Evolutionary conservation across 176 grass and related monocot genomes (phyloP).

Genomic region (Aegilops umbellulata): DNA sequence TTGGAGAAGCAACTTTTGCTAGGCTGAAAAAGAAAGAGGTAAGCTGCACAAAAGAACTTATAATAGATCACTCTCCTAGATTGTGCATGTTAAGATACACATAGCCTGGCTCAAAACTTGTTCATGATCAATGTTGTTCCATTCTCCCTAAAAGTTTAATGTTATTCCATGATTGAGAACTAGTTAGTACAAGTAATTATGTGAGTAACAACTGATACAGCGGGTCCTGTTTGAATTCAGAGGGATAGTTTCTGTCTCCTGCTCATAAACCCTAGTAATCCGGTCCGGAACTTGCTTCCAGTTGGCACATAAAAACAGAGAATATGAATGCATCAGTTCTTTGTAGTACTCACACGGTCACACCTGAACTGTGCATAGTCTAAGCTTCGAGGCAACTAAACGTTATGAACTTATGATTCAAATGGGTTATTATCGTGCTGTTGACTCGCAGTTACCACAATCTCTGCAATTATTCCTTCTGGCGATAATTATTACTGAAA

Average conservation of each 20-base stretch:
- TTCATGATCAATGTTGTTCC: neutral
- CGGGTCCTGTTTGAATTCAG: neutral
- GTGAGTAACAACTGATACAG: neutral
- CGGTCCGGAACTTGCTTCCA: neutral
- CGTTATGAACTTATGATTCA: slow-evolving; percentile 3
- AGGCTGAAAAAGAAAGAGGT: slow-evolving; percentile 63
- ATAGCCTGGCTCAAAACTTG: neutral
- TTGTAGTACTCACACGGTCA: neutral
- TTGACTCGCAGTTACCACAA: neutral
- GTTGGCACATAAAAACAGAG: neutral
- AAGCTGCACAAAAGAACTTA: neutral
- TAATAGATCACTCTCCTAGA: neutral
- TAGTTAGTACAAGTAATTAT: neutral
- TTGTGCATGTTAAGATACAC: neutral
- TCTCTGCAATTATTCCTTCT: neutral
- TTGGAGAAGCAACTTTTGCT: slow-evolving; percentile 35
- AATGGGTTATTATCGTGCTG: slow-evolving; percentile 9
- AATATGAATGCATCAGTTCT: neutral
- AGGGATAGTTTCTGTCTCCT: neutral
- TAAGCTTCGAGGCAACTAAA: neutral
- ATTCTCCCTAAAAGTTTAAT: neutral
- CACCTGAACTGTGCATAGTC: slow-evolving; percentile 2
- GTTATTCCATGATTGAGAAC: neutral
- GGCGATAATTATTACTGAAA: slow-evolving; percentile 12
- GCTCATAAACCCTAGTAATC: neutral